Conservation (phyloP, 1,284 basidiomycete species). For the Neotropicomus parvogracilis region DNA sequence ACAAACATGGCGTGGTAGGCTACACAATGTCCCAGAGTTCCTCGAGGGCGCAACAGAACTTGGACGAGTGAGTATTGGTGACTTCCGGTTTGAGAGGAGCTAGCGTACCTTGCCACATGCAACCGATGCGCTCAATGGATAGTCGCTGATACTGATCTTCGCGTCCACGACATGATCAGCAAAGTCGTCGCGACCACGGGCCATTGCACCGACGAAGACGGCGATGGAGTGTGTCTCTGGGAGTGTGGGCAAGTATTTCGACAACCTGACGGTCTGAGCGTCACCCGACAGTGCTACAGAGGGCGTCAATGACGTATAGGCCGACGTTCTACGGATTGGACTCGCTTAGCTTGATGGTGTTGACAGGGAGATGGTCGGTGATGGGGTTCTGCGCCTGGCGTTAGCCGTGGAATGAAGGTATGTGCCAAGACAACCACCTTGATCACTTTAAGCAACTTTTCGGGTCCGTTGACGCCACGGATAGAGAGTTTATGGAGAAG, state of each 20-base stretch:
- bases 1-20: constrained; percentile 19
- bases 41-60: constrained; percentile 72
- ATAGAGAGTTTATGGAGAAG: constrained; percentile 95
- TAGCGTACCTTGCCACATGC: constrained; percentile 88
- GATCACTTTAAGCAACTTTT: constrained; percentile 96
- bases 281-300: constrained; percentile 85
- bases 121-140: constrained; percentile 90
- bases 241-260: constrained; percentile 76
- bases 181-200: constrained; percentile 93
- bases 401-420: constrained; percentile 5
- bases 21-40: constrained; percentile 61
- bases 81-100: neutral
- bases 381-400: constrained; percentile 75
- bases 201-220: constrained; percentile 98
- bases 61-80: constrained; percentile 6
- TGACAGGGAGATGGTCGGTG: constrained; percentile 90
- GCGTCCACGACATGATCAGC: constrained; percentile 95
- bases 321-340: constrained; percentile 17
- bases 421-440: constrained; percentile 51
- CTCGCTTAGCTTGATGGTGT: constrained; percentile 94
- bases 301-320: constrained; percentile 16
- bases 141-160: constrained; percentile 96
- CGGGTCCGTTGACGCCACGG: constrained; percentile 91
- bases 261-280: constrained; percentile 79
- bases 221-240: constrained; percentile 89